Base-by-base conservation (phyloP, 2,329 filamentous ascomycete species). In the Botrytis porri region DNA sequence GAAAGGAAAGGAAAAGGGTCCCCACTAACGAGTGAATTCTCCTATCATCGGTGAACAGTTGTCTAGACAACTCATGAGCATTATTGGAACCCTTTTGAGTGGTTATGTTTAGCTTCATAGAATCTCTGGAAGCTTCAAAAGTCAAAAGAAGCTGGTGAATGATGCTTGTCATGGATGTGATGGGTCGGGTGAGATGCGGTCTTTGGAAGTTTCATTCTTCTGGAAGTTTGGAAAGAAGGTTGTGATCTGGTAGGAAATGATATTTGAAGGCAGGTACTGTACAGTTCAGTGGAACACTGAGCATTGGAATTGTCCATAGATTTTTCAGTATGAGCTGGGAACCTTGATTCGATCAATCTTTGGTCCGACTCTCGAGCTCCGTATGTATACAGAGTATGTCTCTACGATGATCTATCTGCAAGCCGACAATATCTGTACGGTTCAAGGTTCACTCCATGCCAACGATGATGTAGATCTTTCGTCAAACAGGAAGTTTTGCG, bases 11-110 rank as follows among this genome's bases (percentile, higher is more conserved):
- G 9, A 22, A 35, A 12, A 10, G 14, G 20, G 35, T 41, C 8
- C 43, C 66, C 51, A 62, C 59, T 14, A 29, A 4, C 57, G 18
- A 18, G 14, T 22, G 41, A 4, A 39, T 39, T 54, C 48, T 39
- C 72, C 72, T 70, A 73, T 73, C 67, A 73, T 64, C 67, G 43
- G 8, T 25, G 72, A 43, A 73, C 72, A 73, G 67, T 73, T 73
- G 72, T 73, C 66, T 32, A 41, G 59, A 59, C 60, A 65, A 59
- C 60, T 54, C 25, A 20, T 66, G 25, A 16, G 4, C 22, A 20
- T 25, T 37, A 66, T 20, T 12, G 45, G 5, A 29, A 4, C 29
- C 43, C 9, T 66, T 64, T 4, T 32, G 20, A 65, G 20, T 65
- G 63, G 20, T 48, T 12, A 4, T 43, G 20, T 65, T 65, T 65